These are phyloP conservation scores for Chrysoporthe austroafricana DNA, from an alignment of 2,329 filamentous ascomycete species.

Conservation along the genomic window DNA sequence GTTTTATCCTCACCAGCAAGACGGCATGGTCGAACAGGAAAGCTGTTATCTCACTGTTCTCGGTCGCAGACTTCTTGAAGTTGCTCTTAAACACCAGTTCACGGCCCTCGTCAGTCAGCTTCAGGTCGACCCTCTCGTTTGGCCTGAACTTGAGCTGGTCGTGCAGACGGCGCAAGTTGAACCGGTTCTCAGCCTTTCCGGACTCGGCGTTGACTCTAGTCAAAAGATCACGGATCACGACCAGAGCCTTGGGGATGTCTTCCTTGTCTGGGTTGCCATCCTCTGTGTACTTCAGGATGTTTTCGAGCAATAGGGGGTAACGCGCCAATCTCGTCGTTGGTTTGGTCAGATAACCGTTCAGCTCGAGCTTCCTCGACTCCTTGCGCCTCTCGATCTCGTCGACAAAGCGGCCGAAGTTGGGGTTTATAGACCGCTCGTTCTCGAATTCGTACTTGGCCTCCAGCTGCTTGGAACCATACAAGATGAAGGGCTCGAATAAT, in stretches of 20 bases:
- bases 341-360: conserved; percentile 97
- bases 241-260: conserved; percentile 88
- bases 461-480: conserved; percentile 92
- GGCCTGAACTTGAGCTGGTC: conserved; percentile 89
- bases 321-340: conserved; percentile 92
- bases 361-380: conserved; percentile 92
- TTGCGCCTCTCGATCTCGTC: conserved; percentile 96
- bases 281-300: conserved; percentile 88
- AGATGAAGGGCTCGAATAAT: conserved; percentile 93
- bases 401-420: conserved; percentile 85
- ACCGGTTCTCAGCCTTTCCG: conserved; percentile 96
- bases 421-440: conserved; percentile 87
- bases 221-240: conserved; percentile 83
- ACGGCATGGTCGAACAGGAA: conserved; percentile 97
- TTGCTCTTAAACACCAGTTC: conserved; percentile 93
- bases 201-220: conserved; percentile 91
- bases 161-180: conserved; percentile 91
- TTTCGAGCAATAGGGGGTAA: conserved; percentile 90
- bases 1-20: conserved; percentile 87
- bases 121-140: conserved; percentile 89
- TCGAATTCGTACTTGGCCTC: conserved; percentile 99
- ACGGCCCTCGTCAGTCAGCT: conserved; percentile 89
- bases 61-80: conserved; percentile 89
- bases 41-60: conserved; percentile 86
- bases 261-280: conserved; percentile 87